A percentile compares a stretch with the other conserved stretches of the same genome.
Conservation (phyloP, 345 rosid species). For the Aquilaria sinensis region DNA sequence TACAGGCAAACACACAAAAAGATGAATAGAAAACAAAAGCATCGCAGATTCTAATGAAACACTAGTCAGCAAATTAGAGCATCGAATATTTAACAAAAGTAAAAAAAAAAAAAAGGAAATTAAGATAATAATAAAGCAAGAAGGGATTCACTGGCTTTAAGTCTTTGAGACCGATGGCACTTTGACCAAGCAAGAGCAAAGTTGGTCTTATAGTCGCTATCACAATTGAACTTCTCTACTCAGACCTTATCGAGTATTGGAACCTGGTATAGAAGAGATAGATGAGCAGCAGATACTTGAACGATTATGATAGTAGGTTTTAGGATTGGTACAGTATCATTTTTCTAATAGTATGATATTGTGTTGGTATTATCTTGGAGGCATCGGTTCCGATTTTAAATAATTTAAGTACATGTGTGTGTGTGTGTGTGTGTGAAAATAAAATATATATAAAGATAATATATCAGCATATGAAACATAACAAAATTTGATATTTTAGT, state of each 20-base stretch:
- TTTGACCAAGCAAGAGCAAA: conserved; percentile 86
- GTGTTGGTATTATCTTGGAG: too few relatives aligned
- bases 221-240: conserved; percentile 36
- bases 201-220: conserved; percentile 82
- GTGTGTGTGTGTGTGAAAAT: too few relatives aligned
- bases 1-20: not conserved
- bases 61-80: not conserved
- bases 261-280: conserved; percentile 28
- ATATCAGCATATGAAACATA: too few relatives aligned
- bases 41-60: not conserved
- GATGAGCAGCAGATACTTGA: conserved; percentile 8
- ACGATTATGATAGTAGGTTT: too few relatives aligned
- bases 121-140: not conserved
- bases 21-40: too few relatives aligned
- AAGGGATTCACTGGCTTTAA: conserved; percentile 77
- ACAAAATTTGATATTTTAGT: too few relatives aligned
- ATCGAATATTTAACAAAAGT: not conserved
- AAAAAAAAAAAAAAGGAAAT: not conserved
- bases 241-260: conserved; percentile 22
- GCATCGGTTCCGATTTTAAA: too few relatives aligned
- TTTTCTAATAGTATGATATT: too few relatives aligned
- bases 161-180: conserved; percentile 63
- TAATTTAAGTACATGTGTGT: too few relatives aligned
- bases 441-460: too few relatives aligned
- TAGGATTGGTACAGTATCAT: too few relatives aligned